Base-by-base conservation (phyloP, 1,284 basidiomycete genomes). In the Athelia sp. region DNA sequence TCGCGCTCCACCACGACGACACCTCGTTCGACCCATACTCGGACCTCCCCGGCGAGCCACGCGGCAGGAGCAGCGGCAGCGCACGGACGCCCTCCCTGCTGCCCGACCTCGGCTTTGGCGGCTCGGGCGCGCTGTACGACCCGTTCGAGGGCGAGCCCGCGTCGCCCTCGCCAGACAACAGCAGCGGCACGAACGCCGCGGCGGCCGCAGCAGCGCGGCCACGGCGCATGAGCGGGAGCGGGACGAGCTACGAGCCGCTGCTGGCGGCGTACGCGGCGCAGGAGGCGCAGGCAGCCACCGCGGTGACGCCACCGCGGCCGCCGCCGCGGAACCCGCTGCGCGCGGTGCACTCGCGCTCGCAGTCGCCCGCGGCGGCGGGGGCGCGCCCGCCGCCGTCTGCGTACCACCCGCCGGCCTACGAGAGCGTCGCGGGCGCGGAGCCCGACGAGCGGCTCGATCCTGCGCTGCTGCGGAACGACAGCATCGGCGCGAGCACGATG, bases 231-330 rank as follows among this genome's bases (percentile, higher is more conserved):
- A 79, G 79, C 53, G 74, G 71, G 43, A 79, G 79, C 53, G 74
- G 71, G 11, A 80, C 76, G 18, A 87, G 84, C 65, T 76, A 76
- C 51, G 85, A 87, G 55, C 82, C 82, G 22, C 68, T 87, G 19
- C 63, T 87, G 46, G 72, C 75, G 3, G 70, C 70, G 8, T 77
- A 52, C 13, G 34, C 65, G 50, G 50, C 45, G 17, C 56, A 60
- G n/a, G 58, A 29, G 26, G 26, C 26, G 26, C 26, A 13, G 26
- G 13, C 6, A 4, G 13, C 6, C 26, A 29, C 62, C 49, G 50
- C 53, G 19, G 50, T 52, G 48, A 47, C 42, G 14, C 58, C 67
- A 23, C 68, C 74, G 24, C 64, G 61, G 14, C 64, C 67, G 29
- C 78, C 75, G 15, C 73, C 77, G 38, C 67, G 73, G 43, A 77